Evolutionary conservation across 2,329 filamentous ascomycete species (phyloP).

Genomic region (Pseudocercospora ulei): DNA sequence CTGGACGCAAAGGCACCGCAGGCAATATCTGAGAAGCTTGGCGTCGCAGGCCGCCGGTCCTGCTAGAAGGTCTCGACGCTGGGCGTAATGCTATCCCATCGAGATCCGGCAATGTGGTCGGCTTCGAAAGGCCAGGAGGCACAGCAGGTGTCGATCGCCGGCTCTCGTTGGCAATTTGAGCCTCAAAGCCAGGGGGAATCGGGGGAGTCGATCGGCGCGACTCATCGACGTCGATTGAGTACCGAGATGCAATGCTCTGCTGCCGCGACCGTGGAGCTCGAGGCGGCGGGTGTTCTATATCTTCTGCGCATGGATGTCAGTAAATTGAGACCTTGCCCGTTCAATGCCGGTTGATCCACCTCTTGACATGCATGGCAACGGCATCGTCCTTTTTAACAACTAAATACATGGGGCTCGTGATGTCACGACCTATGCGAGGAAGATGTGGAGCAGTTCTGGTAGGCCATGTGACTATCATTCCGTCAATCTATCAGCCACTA

Average conservation of each 20-base stretch:
- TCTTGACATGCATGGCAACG: slow-evolving; percentile 25
- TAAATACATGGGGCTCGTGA: slow-evolving; percentile 24
- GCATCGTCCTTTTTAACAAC: slow-evolving; percentile 9
- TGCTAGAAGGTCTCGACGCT: slow-evolving; percentile 31
- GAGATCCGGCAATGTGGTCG: slow-evolving; percentile 25
- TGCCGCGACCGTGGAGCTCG: slow-evolving; percentile 21
- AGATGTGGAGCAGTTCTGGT: slow-evolving; percentile 20
- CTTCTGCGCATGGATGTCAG: slow-evolving; percentile 25
- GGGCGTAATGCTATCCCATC: slow-evolving; percentile 27
- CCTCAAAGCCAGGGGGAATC: slow-evolving; percentile 34
- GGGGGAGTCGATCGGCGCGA: slow-evolving; percentile 32
- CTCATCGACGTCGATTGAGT: slow-evolving; percentile 25
- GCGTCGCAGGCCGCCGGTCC: slow-evolving; percentile 32
- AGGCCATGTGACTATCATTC: slow-evolving; percentile 29
- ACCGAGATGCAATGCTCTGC: slow-evolving; percentile 23
- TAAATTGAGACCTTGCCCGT: too few species aligned
- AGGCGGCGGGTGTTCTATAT: slow-evolving; percentile 28
- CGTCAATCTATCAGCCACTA: slow-evolving; percentile 34
- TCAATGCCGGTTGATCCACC: slow-evolving; percentile 14
- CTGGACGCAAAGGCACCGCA: slow-evolving; percentile 37
- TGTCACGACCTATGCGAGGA: slow-evolving; percentile 23
- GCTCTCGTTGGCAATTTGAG: slow-evolving; percentile 31
- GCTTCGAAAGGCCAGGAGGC: slow-evolving; percentile 39
- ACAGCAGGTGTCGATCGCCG: slow-evolving; percentile 40
- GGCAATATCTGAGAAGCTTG: slow-evolving; percentile 32